Evolutionary conservation across 2,329 filamentous ascomycete species (phyloP).

Genomic region (Sarocladium kiliense): DNA sequence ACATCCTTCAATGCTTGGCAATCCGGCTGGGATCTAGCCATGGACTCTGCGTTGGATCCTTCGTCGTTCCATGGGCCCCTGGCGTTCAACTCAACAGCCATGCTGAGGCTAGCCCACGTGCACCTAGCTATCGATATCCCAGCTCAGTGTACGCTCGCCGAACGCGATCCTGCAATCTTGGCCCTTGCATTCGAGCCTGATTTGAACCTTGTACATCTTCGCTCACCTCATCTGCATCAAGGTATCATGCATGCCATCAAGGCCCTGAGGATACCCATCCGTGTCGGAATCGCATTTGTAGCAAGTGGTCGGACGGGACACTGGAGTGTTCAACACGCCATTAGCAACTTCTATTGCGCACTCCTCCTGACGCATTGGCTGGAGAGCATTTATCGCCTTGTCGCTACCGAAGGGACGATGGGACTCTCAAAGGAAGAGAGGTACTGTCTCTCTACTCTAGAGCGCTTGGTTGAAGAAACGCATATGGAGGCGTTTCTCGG

Average conservation of each 20-base stretch:
- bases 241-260: conserved; percentile 48
- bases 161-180: conserved; percentile 39
- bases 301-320: conserved; percentile 47
- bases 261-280: conserved; percentile 47
- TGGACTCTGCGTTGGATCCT: conserved; percentile 48
- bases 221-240: conserved; percentile 40
- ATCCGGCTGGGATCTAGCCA: conserved; percentile 44
- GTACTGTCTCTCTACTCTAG: conserved; percentile 17
- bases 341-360: conserved; percentile 49
- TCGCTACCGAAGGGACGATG: conserved; percentile 10
- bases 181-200: conserved; percentile 32
- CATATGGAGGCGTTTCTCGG: conserved; percentile 14
- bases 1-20: conserved; percentile 44
- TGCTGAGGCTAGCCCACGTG: conserved; percentile 24
- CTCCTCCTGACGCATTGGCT: conserved; percentile 39
- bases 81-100: conserved; percentile 37
- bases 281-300: conserved; percentile 47
- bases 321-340: conserved; percentile 50
- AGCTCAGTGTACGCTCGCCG: conserved; percentile 36
- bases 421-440: conserved; percentile 16
- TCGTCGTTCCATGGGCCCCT: conserved; percentile 46
- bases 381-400: conserved; percentile 13
- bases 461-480: conserved; percentile 20
- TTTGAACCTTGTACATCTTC: conserved; percentile 27
- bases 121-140: conserved; percentile 15